phyloP scores from a whole-genome alignment of 2,329 filamentous ascomycete genomes.

The Capronia americana region DNA sequence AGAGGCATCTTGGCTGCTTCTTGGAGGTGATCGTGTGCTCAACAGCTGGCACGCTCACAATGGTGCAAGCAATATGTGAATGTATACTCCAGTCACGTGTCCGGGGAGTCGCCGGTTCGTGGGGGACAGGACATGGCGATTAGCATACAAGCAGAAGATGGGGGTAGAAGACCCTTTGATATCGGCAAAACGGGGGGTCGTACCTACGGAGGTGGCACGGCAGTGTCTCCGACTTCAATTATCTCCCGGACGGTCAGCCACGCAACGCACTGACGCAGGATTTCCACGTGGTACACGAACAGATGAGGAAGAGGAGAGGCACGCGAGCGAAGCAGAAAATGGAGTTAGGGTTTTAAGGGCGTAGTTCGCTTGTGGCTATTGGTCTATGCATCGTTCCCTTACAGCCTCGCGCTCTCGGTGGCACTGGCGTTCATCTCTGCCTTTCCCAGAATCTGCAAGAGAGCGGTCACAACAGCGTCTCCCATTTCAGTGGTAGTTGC shows the following conservation, averaged over 20 bases:
- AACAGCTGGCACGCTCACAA: neutral
- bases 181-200: neutral
- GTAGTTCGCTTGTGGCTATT: neutral
- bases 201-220: neutral
- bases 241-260: neutral
- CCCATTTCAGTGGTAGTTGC: conserved; percentile 74
- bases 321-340: neutral
- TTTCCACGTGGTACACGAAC: neutral
- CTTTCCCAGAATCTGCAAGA: conserved; percentile 17
- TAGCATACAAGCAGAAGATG: neutral
- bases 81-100: conserved; percentile 15
- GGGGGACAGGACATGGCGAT: neutral
- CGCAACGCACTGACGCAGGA: neutral
- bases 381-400: conserved; percentile 6
- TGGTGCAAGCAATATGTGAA: conserved; percentile 4
- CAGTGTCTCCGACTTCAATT: neutral
- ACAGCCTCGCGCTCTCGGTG: conserved; percentile 17
- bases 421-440: conserved; percentile 1
- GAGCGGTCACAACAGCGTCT: conserved; percentile 64
- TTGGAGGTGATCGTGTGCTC: conserved; percentile 17
- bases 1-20: conserved; percentile 19
- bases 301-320: neutral
- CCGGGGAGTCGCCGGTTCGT: conserved; percentile 21
- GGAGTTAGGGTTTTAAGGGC: neutral
- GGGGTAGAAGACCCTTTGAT: neutral